These are phyloP conservation scores for Atkinsonella hypoxylon DNA, from an alignment of 2,329 filamentous ascomycete species.

Conservation along the genomic window DNA sequence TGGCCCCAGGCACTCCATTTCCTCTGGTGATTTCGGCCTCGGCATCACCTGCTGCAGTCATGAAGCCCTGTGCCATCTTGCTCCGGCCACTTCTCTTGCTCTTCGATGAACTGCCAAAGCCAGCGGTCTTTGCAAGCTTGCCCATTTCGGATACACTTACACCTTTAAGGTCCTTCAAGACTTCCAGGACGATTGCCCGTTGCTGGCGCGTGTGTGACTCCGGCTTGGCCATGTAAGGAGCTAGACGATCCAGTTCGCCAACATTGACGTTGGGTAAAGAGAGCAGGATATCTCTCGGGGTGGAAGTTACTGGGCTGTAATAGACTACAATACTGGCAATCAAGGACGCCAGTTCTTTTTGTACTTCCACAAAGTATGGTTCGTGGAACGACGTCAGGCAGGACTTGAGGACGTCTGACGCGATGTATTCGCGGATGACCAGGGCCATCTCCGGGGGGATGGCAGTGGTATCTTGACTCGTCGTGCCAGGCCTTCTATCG, in stretches of 20 bases:
- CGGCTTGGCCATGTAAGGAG: slow-evolving; percentile 46
- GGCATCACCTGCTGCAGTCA: slow-evolving; percentile 36
- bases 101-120: slow-evolving; percentile 18
- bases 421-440: slow-evolving; percentile 81
- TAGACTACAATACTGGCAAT: slow-evolving; percentile 76
- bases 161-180: slow-evolving; percentile 77
- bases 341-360: slow-evolving; percentile 78
- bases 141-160: slow-evolving; percentile 91
- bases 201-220: slow-evolving; percentile 60
- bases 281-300: slow-evolving; percentile 64
- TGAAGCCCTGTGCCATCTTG: slow-evolving; percentile 54
- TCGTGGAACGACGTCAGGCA: slow-evolving; percentile 88
- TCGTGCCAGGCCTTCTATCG: slow-evolving; percentile 15
- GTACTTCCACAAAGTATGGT: slow-evolving; percentile 90
- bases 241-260: slow-evolving; percentile 52
- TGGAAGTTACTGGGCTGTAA: slow-evolving; percentile 58
- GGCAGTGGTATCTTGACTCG: slow-evolving; percentile 27
- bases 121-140: slow-evolving; percentile 52
- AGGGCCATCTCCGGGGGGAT: slow-evolving; percentile 43
- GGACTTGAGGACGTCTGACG: slow-evolving; percentile 75
- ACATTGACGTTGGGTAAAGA: slow-evolving; percentile 66
- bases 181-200: slow-evolving; percentile 67
- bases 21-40: slow-evolving; percentile 17
- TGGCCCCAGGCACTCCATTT: slow-evolving; percentile 15
- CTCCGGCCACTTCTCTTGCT: slow-evolving; percentile 18